Conservation (phyloP, 2,329 filamentous ascomycete genomes). For the Aureobasidium musti region DNA sequence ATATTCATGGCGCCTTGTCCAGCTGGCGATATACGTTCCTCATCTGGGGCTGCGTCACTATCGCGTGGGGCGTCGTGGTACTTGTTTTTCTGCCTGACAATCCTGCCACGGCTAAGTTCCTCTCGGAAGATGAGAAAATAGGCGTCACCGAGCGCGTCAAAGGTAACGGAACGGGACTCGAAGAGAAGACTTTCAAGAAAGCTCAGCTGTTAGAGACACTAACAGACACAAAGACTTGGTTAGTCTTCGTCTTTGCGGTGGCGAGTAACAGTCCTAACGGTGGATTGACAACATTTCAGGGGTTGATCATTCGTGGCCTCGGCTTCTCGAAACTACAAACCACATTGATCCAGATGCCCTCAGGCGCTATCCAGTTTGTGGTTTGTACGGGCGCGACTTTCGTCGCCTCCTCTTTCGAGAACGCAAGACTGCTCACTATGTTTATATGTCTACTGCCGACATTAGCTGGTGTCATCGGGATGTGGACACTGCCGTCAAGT, state of each 20-base stretch:
- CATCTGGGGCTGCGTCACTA: constrained; percentile 48
- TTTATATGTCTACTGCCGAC: constrained; percentile 1
- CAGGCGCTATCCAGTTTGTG: neutral
- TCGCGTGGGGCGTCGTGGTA: constrained; percentile 47
- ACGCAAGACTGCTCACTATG: constrained; percentile 11
- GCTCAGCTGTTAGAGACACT: constrained; percentile 65
- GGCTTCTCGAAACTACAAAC: constrained; percentile 1
- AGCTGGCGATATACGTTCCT: constrained; percentile 63
- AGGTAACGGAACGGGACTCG: constrained; percentile 73
- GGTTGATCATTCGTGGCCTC: constrained; percentile 60
- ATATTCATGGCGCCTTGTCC: neutral
- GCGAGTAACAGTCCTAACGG: constrained; percentile 60
- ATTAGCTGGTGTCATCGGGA: constrained; percentile 5
- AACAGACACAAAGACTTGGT: constrained; percentile 61
- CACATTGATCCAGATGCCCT: constrained; percentile 61
- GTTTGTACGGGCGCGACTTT: constrained; percentile 21
- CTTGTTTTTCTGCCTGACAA: constrained; percentile 57
- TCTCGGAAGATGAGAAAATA: constrained; percentile 66
- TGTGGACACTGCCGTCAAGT: neutral
- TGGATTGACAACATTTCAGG: constrained; percentile 60
- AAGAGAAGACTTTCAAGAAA: constrained; percentile 67
- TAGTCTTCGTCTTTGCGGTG: constrained; percentile 59
- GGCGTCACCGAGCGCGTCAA: constrained; percentile 71
- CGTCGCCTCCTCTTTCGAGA: neutral
- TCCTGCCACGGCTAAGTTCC: constrained; percentile 61